Conservation (phyloP, 139 green algal genomes). For the Ettlia oleoabundans region DNA sequence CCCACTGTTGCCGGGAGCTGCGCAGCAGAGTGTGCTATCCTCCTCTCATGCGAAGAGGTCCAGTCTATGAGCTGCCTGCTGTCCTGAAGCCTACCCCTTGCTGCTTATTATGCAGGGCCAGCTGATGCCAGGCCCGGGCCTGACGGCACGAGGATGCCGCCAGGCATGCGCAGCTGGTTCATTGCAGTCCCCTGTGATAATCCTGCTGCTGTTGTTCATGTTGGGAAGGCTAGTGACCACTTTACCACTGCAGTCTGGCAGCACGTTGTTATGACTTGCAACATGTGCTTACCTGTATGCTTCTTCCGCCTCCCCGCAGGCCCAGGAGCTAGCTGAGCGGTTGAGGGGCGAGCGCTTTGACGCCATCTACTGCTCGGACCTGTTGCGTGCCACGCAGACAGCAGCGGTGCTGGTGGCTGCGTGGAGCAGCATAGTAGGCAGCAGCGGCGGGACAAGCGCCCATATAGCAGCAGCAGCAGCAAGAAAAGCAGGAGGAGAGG, state of each 20-base stretch:
- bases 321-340: neutral
- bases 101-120: slow-evolving; percentile 18
- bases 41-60: no score
- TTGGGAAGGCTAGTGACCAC: no score
- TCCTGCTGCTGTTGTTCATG: no score
- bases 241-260: no score
- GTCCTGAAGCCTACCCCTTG: no score
- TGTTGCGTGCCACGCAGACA: slow-evolving; percentile 20
- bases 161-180: neutral
- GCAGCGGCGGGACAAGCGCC: no score
- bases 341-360: slow-evolving; percentile 3
- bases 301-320: neutral
- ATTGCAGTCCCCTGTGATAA: no score
- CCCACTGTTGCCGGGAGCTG: no score
- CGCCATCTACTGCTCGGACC: slow-evolving; percentile 21
- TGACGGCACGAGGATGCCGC: slow-evolving; percentile 26
- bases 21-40: no score
- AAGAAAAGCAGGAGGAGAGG: no score
- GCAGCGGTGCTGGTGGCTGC: neutral
- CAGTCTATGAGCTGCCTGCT: no score
- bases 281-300: neutral
- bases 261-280: neutral
- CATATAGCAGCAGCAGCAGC: neutral
- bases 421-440: no score
- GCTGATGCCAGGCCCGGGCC: slow-evolving; percentile 27